A percentile compares a stretch with the other conserved stretches of the same genome.
These are phyloP conservation scores for Myrica gale DNA, from an alignment of 306 rosid genomes.

Conservation along the genomic window DNA sequence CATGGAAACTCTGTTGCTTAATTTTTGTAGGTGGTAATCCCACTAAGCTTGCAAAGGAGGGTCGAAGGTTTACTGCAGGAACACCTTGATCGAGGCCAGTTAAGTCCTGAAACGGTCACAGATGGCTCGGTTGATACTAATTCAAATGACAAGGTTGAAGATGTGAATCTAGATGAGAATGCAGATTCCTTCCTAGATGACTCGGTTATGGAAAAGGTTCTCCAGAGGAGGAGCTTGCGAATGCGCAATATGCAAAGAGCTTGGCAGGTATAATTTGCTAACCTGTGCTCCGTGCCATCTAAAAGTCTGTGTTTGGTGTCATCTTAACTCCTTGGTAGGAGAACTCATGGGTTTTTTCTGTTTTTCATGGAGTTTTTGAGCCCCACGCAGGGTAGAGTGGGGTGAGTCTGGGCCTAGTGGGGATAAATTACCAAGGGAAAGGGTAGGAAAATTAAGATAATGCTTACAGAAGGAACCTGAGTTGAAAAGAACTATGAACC, in stretches of 20 bases:
- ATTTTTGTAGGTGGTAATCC: constrained; percentile 66
- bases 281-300: constrained; percentile 1
- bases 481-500: too few relatives aligned
- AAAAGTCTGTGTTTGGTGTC: not conserved
- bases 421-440: not conserved
- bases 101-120: constrained; percentile 45
- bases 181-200: constrained; percentile 67
- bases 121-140: constrained; percentile 41
- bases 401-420: not conserved
- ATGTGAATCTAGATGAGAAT: constrained; percentile 47
- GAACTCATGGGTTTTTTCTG: not conserved
- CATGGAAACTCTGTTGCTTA: constrained; percentile 14
- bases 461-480: too few relatives aligned
- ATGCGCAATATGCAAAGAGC: constrained; percentile 93
- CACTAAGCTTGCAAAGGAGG: constrained; percentile 90
- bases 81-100: constrained; percentile 66
- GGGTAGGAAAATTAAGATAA: not conserved
- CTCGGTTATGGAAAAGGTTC: constrained; percentile 97
- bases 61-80: constrained; percentile 89
- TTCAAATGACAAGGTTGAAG: constrained; percentile 41
- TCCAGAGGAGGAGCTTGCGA: constrained; percentile 82
- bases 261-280: constrained; percentile 65
- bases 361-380: not conserved
- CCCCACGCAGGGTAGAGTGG: not conserved
- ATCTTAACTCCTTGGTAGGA: not conserved